phyloP scores from a whole-genome alignment of 78 protist species.

The Dictyostelium purpureum region DNA sequence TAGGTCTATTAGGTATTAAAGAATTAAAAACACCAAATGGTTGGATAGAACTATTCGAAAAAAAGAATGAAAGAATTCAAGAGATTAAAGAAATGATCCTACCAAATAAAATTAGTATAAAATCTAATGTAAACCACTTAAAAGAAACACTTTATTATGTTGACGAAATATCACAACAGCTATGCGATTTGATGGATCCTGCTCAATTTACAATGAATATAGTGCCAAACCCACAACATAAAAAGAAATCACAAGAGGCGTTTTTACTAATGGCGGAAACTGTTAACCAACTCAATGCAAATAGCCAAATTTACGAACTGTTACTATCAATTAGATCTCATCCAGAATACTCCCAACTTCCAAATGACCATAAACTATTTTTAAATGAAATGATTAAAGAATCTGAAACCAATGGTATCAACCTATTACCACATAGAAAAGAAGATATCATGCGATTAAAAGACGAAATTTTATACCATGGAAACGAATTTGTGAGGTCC shows the following conservation, averaged over 20 bases:
- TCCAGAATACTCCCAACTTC: background rate
- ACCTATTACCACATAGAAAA: background rate
- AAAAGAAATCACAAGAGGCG: background rate
- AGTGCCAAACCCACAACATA: background rate
- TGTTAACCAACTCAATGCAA: constrained; percentile 26
- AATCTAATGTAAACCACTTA: background rate
- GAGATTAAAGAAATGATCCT: background rate
- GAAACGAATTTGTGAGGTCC: background rate
- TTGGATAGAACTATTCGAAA: constrained; percentile 5
- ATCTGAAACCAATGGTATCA: constrained; percentile 47
- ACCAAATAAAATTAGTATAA: background rate
- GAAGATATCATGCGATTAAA: background rate
- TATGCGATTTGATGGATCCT: constrained; percentile 48
- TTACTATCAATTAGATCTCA: background rate
- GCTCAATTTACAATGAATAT: background rate
- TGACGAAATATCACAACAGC: constrained; percentile 23
- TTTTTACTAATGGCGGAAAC: background rate
- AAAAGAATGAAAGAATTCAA: background rate
- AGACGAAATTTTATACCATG: background rate
- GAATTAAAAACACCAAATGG: constrained; percentile 17
- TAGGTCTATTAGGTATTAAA: constrained; percentile 30
- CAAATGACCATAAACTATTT: constrained; percentile 8
- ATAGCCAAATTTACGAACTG: background rate
- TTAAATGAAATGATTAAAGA: constrained; percentile 40
- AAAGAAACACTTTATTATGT: background rate